Evolutionary conservation across 1,284 basidiomycete species (phyloP), one percentile per base, ranked within the genome.

Genomic region (Melanopsichium pennsylvanicum): DNA sequence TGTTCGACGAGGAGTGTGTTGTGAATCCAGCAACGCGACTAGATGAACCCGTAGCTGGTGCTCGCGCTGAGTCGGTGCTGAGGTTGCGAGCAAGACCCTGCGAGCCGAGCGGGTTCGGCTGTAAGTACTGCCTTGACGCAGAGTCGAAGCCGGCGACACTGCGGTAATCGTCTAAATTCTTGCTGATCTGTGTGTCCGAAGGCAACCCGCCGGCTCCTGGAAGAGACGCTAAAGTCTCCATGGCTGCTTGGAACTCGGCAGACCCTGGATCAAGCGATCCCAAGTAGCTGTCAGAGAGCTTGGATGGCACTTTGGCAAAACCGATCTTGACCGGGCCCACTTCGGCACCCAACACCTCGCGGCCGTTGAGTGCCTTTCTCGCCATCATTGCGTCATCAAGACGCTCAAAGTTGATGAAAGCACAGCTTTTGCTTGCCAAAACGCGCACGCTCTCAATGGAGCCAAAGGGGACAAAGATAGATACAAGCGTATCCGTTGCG

Each of bases 361-460:
- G 89, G 19, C 92, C 93, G 77, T 97, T 95, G 54, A 98, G 85
- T 15, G 94, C 91, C 81, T 96, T 96, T 59, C 94, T 87, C 27
- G 95, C 95, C 23, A 92, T 86, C 52, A 97, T 90, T 34, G 95
- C 96, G 79, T 97, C 94, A 79, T 97, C 96, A 39, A 97, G 85
- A 52, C 92, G 89, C 82, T 98, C 95, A 82, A 96, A 98, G 82
- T 98, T 98, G 84, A 97, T 57, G 84, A 93, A 93, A 38, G 92
- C 93, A 81, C 91, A 97, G 80, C 94, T 94, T 84, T 98, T 98
- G 85, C 96, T 93, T 3, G 92, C 93, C 74, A 98, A 84, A 8
- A 97, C 93, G 46, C 95, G 85, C 11, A 93, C 94, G 43, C 92
- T 95, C 83, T 98, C 96, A 67, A 98, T 95, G 1, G 94, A 90